Evolutionary conservation across 768 basidiomycete species (phyloP), one percentile per base, ranked within the genome.

Genomic region (Asterophora parasitica): DNA sequence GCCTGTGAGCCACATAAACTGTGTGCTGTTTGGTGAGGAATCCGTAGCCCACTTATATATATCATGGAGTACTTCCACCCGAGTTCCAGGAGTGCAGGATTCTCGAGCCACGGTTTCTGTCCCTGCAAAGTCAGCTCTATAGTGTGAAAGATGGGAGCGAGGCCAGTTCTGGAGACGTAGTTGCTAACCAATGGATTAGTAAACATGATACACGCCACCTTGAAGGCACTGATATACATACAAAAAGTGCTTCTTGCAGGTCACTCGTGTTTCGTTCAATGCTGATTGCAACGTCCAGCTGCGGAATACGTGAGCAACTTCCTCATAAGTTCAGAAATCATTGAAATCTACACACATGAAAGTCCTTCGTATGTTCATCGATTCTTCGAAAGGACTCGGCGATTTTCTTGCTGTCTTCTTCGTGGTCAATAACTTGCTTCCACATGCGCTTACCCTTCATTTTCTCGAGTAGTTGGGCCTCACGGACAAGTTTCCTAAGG

Each of bases 31-130:
- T 1, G 37, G 16, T 11, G 57, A 55, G 15, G 39, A 41, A 27
- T 59, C 41, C 5, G 57, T 50, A 7, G 56, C 63, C 65, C 63
- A 66, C n/a, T 46, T n/a, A 5, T 20, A 37, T 13, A 64, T 59
- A 1, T 53, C 33, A 13, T 53, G 19, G 16, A 62, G 44, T 12
- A 64, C 61, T 11, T 40, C 3, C 37, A 59, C 57, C 17, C 63
- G 59, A 3, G 63, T 65, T 52, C 56, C 23, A 23, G 23, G 23
- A 23, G 23, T 23, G 23, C 23, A 23, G 23, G 23, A 23, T 23
- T 23, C 23, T 23, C 23, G 23, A 23, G 23, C 23, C 23, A 23
- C 23, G 3, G 23, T 23, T 3, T 3, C 23, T 23, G 23, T 6
- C 23, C 23, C 23, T 23, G 3, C 23, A 6, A 23, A 23, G 23